Evolutionary conservation across 108 stramenopile genomes (phyloP).

Genomic region (Schizochytrium sp.): DNA sequence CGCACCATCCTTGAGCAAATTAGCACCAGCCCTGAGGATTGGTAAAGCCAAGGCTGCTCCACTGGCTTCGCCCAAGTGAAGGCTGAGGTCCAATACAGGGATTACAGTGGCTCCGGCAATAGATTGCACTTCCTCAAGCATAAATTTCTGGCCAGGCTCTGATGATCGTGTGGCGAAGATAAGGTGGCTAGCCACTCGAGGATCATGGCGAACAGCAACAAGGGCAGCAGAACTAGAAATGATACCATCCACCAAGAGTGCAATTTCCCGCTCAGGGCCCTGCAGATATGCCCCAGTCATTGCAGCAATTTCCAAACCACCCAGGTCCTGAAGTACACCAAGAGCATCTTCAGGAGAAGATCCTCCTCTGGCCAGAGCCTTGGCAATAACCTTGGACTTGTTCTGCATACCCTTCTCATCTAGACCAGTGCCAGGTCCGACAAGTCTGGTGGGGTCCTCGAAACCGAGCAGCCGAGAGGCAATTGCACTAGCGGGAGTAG

Average conservation of each 20-base stretch:
- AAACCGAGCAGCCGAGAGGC: conserved; percentile 75
- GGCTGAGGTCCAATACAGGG: neutral
- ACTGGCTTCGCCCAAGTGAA: conserved; percentile 29
- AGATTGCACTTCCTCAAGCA: neutral
- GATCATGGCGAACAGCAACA: conserved; percentile 77
- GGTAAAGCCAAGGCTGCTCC: neutral
- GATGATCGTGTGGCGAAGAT: conserved; percentile 80
- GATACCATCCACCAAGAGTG: conserved; percentile 85
- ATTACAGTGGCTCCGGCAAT: neutral
- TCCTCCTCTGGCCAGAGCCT: conserved; percentile 74
- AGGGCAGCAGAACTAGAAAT: conserved; percentile 82
- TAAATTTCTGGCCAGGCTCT: conserved; percentile 71
- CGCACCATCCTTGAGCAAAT: conserved; percentile 11
- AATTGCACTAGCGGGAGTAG: conserved; percentile 80
- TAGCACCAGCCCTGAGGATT: neutral
- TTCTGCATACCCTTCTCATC: conserved; percentile 68
- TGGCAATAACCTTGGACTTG: conserved; percentile 79
- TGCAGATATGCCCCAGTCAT: conserved; percentile 83
- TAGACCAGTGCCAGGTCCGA: neutral
- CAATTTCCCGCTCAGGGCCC: conserved; percentile 72
- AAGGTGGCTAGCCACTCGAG: conserved; percentile 71
- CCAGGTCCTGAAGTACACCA: conserved; percentile 68
- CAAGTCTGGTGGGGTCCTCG: neutral
- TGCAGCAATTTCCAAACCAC: conserved; percentile 85
- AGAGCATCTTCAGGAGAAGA: neutral